These are phyloP conservation scores for Trebouxia sp. DNA, from an alignment of 139 green algal species.

Conservation along the genomic window DNA sequence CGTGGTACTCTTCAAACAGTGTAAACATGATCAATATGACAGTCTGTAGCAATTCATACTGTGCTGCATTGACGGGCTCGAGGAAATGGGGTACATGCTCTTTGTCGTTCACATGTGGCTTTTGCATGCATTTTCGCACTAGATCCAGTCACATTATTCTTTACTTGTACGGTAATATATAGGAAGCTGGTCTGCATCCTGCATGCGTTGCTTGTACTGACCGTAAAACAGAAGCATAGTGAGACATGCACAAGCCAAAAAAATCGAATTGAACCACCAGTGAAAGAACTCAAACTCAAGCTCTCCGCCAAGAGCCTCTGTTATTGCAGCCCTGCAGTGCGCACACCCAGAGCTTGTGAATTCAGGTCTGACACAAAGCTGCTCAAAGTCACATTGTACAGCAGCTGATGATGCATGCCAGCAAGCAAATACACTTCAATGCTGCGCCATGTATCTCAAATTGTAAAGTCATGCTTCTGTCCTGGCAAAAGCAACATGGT, in stretches of 20 bases:
- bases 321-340: slow-evolving; percentile 47
- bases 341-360: no score
- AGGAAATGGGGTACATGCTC: no score
- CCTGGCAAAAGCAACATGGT: no score
- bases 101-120: no score
- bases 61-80: no score
- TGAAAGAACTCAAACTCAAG: slow-evolving; percentile 89
- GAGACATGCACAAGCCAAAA: slow-evolving; percentile 54
- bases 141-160: neutral
- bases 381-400: neutral
- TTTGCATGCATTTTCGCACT: no score
- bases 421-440: neutral
- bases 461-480: no score
- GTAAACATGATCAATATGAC: no score
- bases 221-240: slow-evolving; percentile 48
- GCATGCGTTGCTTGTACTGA: slow-evolving; percentile 27
- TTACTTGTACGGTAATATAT: slow-evolving; percentile 13
- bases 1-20: no score
- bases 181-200: slow-evolving; percentile 4
- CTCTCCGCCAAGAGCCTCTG: slow-evolving; percentile 71
- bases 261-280: slow-evolving; percentile 67
- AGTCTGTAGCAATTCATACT: no score
- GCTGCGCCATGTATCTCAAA: no score
- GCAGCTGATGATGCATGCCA: neutral
- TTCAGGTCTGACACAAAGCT: no score